phyloP scores from a whole-genome alignment of 805 yeast species.

The Ogataea allantospora region DNA sequence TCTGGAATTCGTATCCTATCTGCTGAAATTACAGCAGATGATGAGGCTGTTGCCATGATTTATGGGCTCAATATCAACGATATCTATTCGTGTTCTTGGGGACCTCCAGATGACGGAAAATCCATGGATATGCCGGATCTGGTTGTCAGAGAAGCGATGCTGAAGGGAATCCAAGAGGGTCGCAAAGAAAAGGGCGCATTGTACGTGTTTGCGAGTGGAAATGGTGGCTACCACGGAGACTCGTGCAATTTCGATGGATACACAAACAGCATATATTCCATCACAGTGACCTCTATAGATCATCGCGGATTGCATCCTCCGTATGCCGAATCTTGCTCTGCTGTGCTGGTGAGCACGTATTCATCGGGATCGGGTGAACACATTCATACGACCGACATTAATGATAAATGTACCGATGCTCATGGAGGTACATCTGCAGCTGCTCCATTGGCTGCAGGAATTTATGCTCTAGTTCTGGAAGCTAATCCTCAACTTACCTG shows the following conservation, averaged over 20 bases:
- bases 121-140: conserved; percentile 83
- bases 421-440: conserved; percentile 99
- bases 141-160: conserved; percentile 74
- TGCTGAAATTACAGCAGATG: conserved; percentile 75
- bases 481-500: conserved; percentile 88
- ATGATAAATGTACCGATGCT: conserved; percentile 59
- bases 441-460: conserved; percentile 98
- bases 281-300: conserved; percentile 93
- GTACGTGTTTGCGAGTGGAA: conserved; percentile 95
- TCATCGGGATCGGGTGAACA: conserved; percentile 88
- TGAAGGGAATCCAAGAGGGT: conserved; percentile 84
- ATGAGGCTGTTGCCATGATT: conserved; percentile 86
- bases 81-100: conserved; percentile 98
- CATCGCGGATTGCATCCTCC: conserved; percentile 82
- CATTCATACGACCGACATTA: conserved; percentile 83
- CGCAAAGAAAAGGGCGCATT: conserved; percentile 78
- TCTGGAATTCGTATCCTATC: conserved; percentile 89
- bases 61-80: conserved; percentile 82
- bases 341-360: conserved; percentile 91
- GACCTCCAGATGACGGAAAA: conserved; percentile 90
- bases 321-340: conserved; percentile 91
- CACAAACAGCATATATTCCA: conserved; percentile 91
- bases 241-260: conserved; percentile 97
- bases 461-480: conserved; percentile 76
- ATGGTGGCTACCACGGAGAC: conserved; percentile 81